Evolutionary conservation across 163 green algal species (phyloP), one percentile per base, ranked within the genome.

Genomic region (Scenedesmus sp.): DNA sequence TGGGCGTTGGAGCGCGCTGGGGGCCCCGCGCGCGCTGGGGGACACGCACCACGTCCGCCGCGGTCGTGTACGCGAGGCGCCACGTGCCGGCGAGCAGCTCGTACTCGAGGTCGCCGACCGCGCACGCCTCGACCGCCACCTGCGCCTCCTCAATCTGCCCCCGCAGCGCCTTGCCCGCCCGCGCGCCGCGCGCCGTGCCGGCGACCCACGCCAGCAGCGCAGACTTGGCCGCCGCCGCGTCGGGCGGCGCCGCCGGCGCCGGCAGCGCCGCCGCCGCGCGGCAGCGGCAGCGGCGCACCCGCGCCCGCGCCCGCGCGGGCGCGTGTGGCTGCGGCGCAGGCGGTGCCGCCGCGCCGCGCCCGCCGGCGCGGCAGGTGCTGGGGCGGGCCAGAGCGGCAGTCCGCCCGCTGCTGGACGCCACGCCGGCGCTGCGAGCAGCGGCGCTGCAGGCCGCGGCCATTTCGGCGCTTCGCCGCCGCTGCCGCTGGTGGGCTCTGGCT

Each of bases 21-120:
- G 24, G 57, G 11, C 42, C 28, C 22, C 42, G 18, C 1, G 13
- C 39, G 4, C n/a, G 22, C 20, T 15, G 15, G 14, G 44, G 34
- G 2, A 42, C 26, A 66, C 80, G 22, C 78, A 88, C 83, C 83
- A 85, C 91, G 69, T 95, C 92, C 11, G 62, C 50, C 3, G 92
- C 92, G 11, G 90, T 95, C 17, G 92, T 96, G 75, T 95, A 97
- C 11, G 89, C 10, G 5, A 97, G 86, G 47, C 78, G 76, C 92
- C 92, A 97, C 34, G 87, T 86, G 9, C 92, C 92, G 26, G 83
- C 54, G 60, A 97, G 83, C 75, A 89, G 48, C 3, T 69, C 62
- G 60, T 89, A 96, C 53, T 95, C 81, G 14, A 95, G 69, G 13
- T 89, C 81, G 1, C 15, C 14, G 7, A 63, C 71, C 24, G 47